These are phyloP conservation scores for Dipodascopsis uninucleata DNA, from an alignment of 805 yeast genomes.

Conservation along the genomic window DNA sequence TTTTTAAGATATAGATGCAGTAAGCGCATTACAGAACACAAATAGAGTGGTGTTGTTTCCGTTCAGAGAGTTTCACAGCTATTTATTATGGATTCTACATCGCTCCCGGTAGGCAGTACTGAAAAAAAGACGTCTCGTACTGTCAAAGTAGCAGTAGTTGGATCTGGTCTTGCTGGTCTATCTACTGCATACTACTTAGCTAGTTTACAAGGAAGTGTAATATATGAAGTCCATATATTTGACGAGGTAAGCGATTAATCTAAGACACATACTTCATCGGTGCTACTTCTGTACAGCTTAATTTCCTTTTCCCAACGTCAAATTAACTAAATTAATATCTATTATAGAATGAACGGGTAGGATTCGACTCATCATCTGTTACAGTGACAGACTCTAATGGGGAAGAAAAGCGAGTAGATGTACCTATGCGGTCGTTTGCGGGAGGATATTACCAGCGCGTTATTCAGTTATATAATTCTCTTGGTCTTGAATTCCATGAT, in stretches of 20 bases:
- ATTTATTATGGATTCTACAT: too few relatives aligned
- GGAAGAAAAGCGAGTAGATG: conserved; percentile 15
- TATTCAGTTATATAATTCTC: conserved; percentile 13
- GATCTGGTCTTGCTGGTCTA: conserved; percentile 24
- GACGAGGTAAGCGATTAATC: conserved; percentile 14
- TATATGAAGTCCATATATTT: conserved; percentile 21
- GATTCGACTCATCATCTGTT: conserved; percentile 23
- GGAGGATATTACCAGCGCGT: conserved; percentile 22
- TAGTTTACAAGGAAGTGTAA: conserved; percentile 1
- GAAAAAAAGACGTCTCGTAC: not conserved
- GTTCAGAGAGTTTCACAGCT: too few relatives aligned
- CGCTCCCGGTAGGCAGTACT: too few relatives aligned
- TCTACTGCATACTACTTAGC: conserved; percentile 19
- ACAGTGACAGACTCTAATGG: conserved; percentile 16
- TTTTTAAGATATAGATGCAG: too few relatives aligned
- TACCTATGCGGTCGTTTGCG: conserved; percentile 27
- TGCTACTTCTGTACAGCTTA: not conserved
- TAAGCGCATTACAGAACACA: too few relatives aligned
- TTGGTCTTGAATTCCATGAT: conserved; percentile 20
- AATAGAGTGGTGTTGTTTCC: too few relatives aligned
- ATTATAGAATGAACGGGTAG: conserved; percentile 8
- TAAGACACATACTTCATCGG: not conserved
- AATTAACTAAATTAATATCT: not conserved
- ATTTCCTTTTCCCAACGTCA: not conserved
- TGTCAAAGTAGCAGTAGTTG: conserved; percentile 20